Evolutionary conservation across 345 rosid species (phyloP).

Genomic region (Populus ilicifolia): DNA sequence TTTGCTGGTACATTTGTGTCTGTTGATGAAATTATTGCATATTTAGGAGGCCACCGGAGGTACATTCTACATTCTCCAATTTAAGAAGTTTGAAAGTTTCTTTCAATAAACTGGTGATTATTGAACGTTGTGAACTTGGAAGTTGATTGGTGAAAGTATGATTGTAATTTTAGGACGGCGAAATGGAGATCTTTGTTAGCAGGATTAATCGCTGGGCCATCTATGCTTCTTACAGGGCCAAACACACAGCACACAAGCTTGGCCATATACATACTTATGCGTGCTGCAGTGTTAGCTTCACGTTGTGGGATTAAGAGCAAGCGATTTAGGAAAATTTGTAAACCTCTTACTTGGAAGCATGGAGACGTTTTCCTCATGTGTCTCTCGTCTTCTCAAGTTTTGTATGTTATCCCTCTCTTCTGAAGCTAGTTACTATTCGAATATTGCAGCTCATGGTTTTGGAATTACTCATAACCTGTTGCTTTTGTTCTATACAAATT

Average conservation of each 20-base stretch:
- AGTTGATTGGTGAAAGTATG: constrained; percentile 15
- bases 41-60: constrained; percentile 78
- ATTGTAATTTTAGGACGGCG: constrained; percentile 50
- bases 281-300: constrained; percentile 86
- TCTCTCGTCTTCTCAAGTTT: constrained; percentile 86
- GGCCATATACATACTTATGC: constrained; percentile 88
- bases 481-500: neutral
- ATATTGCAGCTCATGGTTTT: neutral
- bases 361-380: constrained; percentile 95
- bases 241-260: constrained; percentile 78
- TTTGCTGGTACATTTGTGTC: constrained; percentile 87
- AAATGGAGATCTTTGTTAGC: constrained; percentile 88
- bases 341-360: constrained; percentile 97
- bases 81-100: neutral
- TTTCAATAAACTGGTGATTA: neutral
- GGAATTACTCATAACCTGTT: neutral
- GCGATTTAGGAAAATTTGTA: constrained; percentile 67
- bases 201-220: constrained; percentile 87
- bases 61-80: constrained; percentile 7
- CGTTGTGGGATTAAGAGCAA: constrained; percentile 93
- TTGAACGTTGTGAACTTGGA: neutral
- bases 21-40: constrained; percentile 68
- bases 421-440: neutral
- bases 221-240: constrained; percentile 86
- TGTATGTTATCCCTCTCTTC: constrained; percentile 44